These are phyloP conservation scores for Arthrinium phaeospermum DNA, from an alignment of 2,329 filamentous ascomycete species.

Conservation along the genomic window DNA sequence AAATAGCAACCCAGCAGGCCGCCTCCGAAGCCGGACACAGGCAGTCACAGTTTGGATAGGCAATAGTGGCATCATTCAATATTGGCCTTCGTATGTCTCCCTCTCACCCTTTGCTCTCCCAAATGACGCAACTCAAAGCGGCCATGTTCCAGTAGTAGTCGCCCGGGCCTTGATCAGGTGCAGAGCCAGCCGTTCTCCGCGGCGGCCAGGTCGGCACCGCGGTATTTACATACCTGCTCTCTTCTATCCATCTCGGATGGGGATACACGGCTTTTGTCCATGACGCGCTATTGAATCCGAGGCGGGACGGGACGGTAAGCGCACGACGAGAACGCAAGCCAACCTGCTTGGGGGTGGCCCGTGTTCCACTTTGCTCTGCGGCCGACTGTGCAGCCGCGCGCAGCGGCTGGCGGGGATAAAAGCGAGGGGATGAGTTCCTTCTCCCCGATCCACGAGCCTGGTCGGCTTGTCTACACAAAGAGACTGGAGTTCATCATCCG, in stretches of 20 bases:
- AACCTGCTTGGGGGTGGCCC: background rate
- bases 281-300: background rate
- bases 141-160: background rate
- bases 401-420: background rate
- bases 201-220: background rate
- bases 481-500: background rate
- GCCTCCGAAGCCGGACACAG: background rate
- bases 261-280: background rate
- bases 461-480: background rate
- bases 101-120: background rate
- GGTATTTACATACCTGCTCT: background rate
- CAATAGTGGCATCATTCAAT: background rate
- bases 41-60: background rate
- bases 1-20: background rate
- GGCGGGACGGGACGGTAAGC: conserved; percentile 3
- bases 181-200: background rate
- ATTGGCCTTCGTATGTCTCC: background rate
- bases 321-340: background rate
- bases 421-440: background rate
- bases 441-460: background rate
- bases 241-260: background rate
- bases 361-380: background rate
- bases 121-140: background rate
- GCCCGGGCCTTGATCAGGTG: background rate
- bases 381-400: background rate